These are phyloP conservation scores for Chlamydomonas urium DNA, from an alignment of 139 green algal genomes.

Conservation along the genomic window DNA sequence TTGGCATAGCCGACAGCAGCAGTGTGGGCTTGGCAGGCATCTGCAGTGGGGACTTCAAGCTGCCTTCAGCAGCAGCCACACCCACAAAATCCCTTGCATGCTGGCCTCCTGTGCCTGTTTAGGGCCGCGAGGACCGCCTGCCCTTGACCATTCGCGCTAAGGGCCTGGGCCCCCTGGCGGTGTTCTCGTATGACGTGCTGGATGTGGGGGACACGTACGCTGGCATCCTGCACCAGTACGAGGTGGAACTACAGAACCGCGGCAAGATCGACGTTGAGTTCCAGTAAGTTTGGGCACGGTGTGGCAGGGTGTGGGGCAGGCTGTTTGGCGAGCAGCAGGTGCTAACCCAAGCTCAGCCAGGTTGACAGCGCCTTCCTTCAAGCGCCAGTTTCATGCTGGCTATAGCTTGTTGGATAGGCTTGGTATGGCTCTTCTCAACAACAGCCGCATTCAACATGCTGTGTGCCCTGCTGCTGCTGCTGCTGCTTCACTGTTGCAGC, in stretches of 20 bases:
- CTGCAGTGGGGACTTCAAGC: no score
- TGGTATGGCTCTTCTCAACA: no score
- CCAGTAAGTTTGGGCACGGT: conserved; percentile 1
- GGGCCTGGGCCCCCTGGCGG: conserved; percentile 53
- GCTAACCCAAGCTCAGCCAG: no score
- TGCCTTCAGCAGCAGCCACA: no score
- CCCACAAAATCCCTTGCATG: no score
- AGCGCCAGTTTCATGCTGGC: no score
- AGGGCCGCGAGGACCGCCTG: conserved; percentile 27
- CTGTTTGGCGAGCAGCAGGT: neutral
- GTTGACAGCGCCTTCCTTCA: no score
- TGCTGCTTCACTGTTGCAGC: conserved; percentile 27
- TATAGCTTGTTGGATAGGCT: no score
- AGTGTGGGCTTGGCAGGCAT: no score
- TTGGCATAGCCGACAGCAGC: no score
- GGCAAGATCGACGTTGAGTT: conserved; percentile 58
- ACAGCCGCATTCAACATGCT: no score
- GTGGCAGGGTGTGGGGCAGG: neutral
- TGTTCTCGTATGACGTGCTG: conserved; percentile 73
- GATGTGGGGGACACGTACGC: conserved; percentile 78
- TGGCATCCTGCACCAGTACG: conserved; percentile 64
- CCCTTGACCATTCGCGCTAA: conserved; percentile 50
- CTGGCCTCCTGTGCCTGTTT: no score
- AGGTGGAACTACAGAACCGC: conserved; percentile 74
- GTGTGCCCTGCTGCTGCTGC: neutral